Conservation (phyloP, 805 yeast species). For the Saccharomyces eubayanus region DNA sequence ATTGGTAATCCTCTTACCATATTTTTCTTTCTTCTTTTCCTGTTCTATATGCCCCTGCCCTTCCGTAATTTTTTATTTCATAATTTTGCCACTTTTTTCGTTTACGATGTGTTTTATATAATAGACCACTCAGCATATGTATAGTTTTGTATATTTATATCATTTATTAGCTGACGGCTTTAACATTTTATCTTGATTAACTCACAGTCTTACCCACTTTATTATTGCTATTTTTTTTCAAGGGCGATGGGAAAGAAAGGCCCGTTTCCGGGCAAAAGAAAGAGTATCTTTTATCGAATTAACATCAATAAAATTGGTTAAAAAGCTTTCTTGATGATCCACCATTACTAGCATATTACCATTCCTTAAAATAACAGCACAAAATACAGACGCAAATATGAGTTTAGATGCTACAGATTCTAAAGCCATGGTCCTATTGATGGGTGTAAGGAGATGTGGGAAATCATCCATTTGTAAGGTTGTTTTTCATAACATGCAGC, state of each 20-base stretch:
- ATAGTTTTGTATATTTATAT: not conserved
- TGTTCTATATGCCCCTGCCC: not conserved
- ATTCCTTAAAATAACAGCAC: not conserved
- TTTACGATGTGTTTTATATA: not conserved
- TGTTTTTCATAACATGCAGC: slow-evolving; percentile 93
- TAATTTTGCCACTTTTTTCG: not conserved
- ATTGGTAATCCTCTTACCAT: not conserved
- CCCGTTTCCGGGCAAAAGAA: not conserved
- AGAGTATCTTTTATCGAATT: not conserved
- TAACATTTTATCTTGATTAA: not conserved
- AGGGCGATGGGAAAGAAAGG: not conserved
- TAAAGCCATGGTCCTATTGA: slow-evolving; percentile 72
- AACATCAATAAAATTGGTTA: not conserved
- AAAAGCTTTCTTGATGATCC: not conserved
- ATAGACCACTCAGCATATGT: not conserved
- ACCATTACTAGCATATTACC: slow-evolving; percentile 2
- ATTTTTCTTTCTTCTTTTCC: not conserved
- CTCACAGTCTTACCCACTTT: not conserved
- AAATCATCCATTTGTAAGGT: slow-evolving; percentile 94
- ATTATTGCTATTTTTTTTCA: not conserved
- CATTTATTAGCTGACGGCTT: not conserved
- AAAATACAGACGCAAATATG: slow-evolving; percentile 3
- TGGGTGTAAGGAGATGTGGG: slow-evolving; percentile 89
- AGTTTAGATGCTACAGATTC: slow-evolving; percentile 33
- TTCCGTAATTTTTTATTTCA: not conserved